A percentile compares a stretch with the other conserved stretches of the same genome.
Conservation (phyloP, 495 filamentous ascomycete genomes). For the Neurospora intermedia region DNA sequence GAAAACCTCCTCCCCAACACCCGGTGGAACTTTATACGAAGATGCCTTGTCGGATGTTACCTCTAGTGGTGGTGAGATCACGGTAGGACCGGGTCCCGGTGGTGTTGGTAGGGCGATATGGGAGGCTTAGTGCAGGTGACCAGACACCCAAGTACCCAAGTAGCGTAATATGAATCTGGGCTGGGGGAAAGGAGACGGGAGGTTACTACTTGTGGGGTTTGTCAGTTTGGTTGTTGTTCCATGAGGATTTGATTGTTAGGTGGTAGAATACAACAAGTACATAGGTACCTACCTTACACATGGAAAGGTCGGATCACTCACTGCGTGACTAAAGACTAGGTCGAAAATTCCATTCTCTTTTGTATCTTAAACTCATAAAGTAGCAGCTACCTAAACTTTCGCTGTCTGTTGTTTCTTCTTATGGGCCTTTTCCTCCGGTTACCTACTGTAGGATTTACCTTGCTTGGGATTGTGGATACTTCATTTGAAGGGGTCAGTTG, state of each 20-base stretch:
- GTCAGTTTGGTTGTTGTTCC: background rate
- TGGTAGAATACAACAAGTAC: no score
- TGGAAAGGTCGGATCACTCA: no score
- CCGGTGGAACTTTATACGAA: background rate
- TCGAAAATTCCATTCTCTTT: background rate
- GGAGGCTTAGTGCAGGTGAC: background rate
- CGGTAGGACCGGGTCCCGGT: background rate
- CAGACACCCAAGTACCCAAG: no score
- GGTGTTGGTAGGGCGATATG: background rate
- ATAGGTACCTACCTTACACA: no score
- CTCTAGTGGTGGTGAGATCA: background rate
- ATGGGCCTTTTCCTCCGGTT: no score
- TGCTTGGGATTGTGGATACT: no score
- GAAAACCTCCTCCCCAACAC: background rate
- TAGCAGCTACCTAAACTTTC: background rate
- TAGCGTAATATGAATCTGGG: background rate
- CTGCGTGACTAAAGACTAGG: no score
- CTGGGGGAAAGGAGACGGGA: background rate
- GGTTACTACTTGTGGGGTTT: background rate
- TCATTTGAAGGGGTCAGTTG: no score
- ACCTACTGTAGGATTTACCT: no score
- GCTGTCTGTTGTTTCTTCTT: no score
- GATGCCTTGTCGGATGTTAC: background rate
- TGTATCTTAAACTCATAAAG: background rate
- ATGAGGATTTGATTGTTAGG: no score